These are phyloP conservation scores for Anthostomella pinea DNA, from an alignment of 2,329 filamentous ascomycete genomes.

Conservation along the genomic window DNA sequence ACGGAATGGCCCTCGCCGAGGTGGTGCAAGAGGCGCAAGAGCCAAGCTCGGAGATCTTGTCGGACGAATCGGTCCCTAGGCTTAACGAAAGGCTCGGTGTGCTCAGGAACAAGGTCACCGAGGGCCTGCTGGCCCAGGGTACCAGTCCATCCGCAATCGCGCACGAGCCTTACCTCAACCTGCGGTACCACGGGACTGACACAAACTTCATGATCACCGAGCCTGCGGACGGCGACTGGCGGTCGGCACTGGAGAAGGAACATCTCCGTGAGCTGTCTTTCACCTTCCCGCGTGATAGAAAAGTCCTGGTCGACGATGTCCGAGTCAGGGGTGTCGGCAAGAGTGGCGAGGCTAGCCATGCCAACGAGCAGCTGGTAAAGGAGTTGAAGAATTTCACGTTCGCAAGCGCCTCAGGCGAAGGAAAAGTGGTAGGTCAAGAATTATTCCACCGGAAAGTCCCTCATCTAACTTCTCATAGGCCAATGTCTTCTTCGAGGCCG, in stretches of 20 bases:
- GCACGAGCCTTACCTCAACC: conserved; percentile 19
- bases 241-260: conserved; percentile 7
- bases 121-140: conserved; percentile 13
- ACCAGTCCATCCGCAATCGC: conserved; percentile 15
- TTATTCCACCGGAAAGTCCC: not conserved
- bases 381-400: conserved; percentile 15
- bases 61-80: conserved; percentile 4
- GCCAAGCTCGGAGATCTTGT: conserved; percentile 5
- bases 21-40: conserved; percentile 9
- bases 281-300: conserved; percentile 6
- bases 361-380: conserved; percentile 21
- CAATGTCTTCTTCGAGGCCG: conserved; percentile 18
- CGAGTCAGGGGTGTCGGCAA: conserved; percentile 7
- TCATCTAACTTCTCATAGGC: conserved; percentile 12
- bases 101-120: conserved; percentile 13
- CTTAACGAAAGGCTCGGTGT: conserved; percentile 6
- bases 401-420: conserved; percentile 8
- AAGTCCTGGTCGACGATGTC: conserved; percentile 6
- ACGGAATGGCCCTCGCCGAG: conserved; percentile 28
- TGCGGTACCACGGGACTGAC: conserved; percentile 22
- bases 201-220: conserved; percentile 11
- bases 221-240: conserved; percentile 9
- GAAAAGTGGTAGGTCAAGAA: conserved; percentile 10
- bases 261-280: conserved; percentile 12
- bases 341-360: conserved; percentile 19